Evolutionary conservation across 495 filamentous ascomycete species (phyloP).

Genomic region (Hypoxylon cercidicola): DNA sequence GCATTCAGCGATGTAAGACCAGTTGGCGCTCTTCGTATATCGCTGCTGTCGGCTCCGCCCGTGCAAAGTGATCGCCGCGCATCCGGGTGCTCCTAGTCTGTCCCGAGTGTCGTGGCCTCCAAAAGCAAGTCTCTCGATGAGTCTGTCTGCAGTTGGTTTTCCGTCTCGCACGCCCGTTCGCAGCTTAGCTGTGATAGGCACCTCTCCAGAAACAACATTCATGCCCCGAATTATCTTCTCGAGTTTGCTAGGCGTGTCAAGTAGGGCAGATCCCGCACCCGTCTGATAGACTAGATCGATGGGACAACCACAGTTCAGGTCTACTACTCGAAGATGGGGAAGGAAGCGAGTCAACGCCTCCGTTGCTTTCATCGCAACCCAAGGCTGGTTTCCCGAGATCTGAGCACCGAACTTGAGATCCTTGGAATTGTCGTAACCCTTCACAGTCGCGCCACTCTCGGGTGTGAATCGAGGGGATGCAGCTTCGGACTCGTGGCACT

Average conservation of each 20-base stretch:
- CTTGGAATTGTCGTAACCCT: slow-evolving; percentile 80
- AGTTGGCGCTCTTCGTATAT: slow-evolving; percentile 89
- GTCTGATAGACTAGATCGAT: slow-evolving; percentile 90
- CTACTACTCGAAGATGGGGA: slow-evolving; percentile 85
- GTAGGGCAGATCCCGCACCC: slow-evolving; percentile 92
- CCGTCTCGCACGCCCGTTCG: slow-evolving; percentile 88
- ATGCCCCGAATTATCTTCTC: slow-evolving; percentile 94
- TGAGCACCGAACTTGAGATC: slow-evolving; percentile 92
- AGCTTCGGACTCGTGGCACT: slow-evolving; percentile 84
- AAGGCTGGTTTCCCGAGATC: slow-evolving; percentile 88
- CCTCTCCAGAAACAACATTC: slow-evolving; percentile 87
- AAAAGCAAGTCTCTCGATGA: slow-evolving; percentile 83
- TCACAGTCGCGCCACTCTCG: slow-evolving; percentile 61
- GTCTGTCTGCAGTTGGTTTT: slow-evolving; percentile 79
- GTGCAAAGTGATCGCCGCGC: slow-evolving; percentile 93
- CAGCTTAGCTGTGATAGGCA: slow-evolving; percentile 93
- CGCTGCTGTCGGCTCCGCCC: slow-evolving; percentile 93
- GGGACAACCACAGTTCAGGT: slow-evolving; percentile 96
- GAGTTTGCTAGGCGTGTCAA: slow-evolving; percentile 83
- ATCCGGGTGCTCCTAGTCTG: slow-evolving; percentile 74
- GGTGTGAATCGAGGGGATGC: slow-evolving; percentile 67
- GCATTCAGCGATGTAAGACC: slow-evolving; percentile 91
- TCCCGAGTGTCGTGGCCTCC: slow-evolving; percentile 74
- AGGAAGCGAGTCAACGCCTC: slow-evolving; percentile 80
- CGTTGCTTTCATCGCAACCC: slow-evolving; percentile 85